Conservation (phyloP, 2,329 filamentous ascomycete species). For the Ophiostoma montium region DNA sequence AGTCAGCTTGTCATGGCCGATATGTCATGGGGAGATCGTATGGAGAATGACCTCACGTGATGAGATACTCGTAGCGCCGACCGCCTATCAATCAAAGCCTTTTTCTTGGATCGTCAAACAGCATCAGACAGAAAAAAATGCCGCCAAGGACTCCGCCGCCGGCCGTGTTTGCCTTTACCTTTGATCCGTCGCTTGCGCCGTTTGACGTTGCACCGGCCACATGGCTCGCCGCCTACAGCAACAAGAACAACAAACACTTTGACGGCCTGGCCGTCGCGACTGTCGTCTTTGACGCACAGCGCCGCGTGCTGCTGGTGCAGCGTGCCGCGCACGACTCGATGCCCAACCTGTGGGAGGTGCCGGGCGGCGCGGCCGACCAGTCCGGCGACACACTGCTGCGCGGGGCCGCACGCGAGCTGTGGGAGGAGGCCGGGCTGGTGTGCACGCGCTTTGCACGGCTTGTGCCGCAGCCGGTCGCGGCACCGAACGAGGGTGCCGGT, state of each 20-base stretch:
- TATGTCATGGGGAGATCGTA: too few relatives aligned
- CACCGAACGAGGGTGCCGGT: not conserved
- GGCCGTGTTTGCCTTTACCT: conserved; percentile 14
- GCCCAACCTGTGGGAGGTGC: conserved; percentile 27
- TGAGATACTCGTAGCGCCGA: too few relatives aligned
- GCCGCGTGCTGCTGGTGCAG: conserved; percentile 25
- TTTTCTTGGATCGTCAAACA: not conserved
- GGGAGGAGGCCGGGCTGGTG: conserved; percentile 27
- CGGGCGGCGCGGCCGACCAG: conserved; percentile 26
- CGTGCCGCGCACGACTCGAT: conserved; percentile 25
- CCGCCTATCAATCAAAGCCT: not conserved
- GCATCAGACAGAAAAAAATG: not conserved
- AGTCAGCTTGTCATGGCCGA: too few relatives aligned
- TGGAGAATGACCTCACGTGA: too few relatives aligned
- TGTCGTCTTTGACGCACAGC: conserved; percentile 17
- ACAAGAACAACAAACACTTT: conserved; percentile 11
- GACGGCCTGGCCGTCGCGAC: conserved; percentile 16
- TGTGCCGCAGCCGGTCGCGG: conserved; percentile 7
- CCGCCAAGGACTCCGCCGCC: conserved; percentile 4
- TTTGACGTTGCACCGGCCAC: conserved; percentile 13
- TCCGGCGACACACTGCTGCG: conserved; percentile 23
- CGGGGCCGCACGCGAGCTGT: conserved; percentile 25
- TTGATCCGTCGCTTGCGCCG: conserved; percentile 11
- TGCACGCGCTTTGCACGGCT: conserved; percentile 16
- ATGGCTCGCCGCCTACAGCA: conserved; percentile 11